Evolutionary conservation across 257 asterid species (phyloP).

Genomic region (Echites panduratus): DNA sequence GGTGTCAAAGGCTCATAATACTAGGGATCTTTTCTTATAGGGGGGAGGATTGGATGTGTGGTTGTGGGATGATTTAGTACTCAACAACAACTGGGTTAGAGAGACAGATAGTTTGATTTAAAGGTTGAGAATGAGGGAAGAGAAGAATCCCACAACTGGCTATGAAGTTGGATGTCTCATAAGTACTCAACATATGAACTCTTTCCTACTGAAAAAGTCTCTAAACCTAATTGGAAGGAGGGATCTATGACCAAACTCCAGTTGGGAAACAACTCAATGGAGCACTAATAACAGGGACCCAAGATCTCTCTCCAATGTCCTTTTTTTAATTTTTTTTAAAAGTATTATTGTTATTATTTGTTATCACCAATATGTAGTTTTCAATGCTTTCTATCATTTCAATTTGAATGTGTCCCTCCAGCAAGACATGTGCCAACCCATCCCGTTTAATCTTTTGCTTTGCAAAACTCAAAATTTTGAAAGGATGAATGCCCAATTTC

Average conservation of each 20-base stretch:
- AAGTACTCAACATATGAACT: slow-evolving; percentile 25
- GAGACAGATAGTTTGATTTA: not conserved
- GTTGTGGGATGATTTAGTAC: not conserved
- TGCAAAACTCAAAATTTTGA: slow-evolving; percentile 10
- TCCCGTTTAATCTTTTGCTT: slow-evolving; percentile 11
- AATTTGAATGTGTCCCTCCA: slow-evolving; percentile 29
- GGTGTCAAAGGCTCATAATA: not conserved
- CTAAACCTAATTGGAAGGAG: not conserved
- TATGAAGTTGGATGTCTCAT: slow-evolving; percentile 18
- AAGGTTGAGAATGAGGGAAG: not conserved
- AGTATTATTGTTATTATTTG: not conserved
- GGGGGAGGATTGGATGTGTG: not conserved
- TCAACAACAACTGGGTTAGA: not conserved
- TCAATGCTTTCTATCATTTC: slow-evolving; percentile 31
- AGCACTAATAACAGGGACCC: slow-evolving; percentile 34
- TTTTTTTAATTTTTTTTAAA: not conserved
- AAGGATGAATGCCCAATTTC: slow-evolving; percentile 3
- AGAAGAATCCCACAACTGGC: slow-evolving; percentile 9
- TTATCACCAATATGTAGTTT: slow-evolving; percentile 24
- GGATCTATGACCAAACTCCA: slow-evolving; percentile 17
- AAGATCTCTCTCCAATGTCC: slow-evolving; percentile 18
- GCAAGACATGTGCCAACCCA: slow-evolving; percentile 28
- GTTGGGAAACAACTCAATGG: slow-evolving; percentile 33
- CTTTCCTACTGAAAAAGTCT: slow-evolving; percentile 6
- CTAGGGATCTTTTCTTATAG: not conserved